A percentile compares a stretch with the other conserved stretches of the same genome.
Conservation (phyloP, 2,329 filamentous ascomycete genomes). For the Fusarium coicis region DNA sequence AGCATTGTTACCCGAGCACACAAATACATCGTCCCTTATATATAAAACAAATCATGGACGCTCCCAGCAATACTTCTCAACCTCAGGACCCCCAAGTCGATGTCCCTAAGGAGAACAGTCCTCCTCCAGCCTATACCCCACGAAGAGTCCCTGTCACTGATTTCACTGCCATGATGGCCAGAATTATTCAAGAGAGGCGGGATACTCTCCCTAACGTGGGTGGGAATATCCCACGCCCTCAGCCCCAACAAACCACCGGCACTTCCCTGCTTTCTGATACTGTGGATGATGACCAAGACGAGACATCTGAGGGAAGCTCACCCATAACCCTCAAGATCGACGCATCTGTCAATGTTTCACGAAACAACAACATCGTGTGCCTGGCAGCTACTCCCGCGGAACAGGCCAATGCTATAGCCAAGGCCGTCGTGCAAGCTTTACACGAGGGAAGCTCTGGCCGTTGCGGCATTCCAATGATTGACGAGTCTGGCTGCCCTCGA, state of each 20-base stretch:
- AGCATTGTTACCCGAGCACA: background rate
- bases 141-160: slow-evolving; percentile 21
- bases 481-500: slow-evolving; percentile 56
- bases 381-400: slow-evolving; percentile 53
- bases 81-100: slow-evolving; percentile 21
- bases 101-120: slow-evolving; percentile 40
- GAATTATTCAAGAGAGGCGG: slow-evolving; percentile 29
- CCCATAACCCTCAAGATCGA: slow-evolving; percentile 61
- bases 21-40: background rate
- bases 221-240: slow-evolving; percentile 1
- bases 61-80: slow-evolving; percentile 23
- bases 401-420: slow-evolving; percentile 56
- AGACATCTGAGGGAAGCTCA: slow-evolving; percentile 44
- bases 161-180: slow-evolving; percentile 27
- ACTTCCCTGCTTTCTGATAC: slow-evolving; percentile 8
- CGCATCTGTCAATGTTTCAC: slow-evolving; percentile 58
- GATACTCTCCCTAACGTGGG: slow-evolving; percentile 5
- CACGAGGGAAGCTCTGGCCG: slow-evolving; percentile 53
- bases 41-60: slow-evolving; percentile 24
- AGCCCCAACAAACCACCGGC: slow-evolving; percentile 14
- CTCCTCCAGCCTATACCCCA: slow-evolving; percentile 48
- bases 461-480: slow-evolving; percentile 58
- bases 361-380: slow-evolving; percentile 61
- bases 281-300: slow-evolving; percentile 31
- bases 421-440: slow-evolving; percentile 58